Conservation (phyloP, 192 early-diverging fungal species). For the Chytriomyces confervae region DNA sequence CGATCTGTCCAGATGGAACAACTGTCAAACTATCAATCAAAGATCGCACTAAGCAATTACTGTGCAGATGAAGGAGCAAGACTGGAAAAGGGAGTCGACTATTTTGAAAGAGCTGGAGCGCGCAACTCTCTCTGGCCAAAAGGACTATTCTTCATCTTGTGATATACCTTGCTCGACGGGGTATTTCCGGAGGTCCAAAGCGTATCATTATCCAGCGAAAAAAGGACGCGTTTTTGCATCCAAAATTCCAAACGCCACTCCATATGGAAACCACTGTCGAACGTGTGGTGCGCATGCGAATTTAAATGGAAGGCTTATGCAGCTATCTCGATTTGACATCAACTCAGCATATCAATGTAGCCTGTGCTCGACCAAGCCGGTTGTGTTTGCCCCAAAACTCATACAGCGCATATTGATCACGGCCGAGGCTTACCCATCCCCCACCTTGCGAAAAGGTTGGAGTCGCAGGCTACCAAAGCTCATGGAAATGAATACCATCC, state of each 20-base stretch:
- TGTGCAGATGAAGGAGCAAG: not conserved
- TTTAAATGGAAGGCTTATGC: constrained; percentile 11
- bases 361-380: constrained; percentile 51
- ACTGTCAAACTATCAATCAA: not conserved
- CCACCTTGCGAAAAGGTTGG: constrained; percentile 80
- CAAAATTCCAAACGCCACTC: not conserved
- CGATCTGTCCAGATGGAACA: not conserved
- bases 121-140: constrained; percentile 75
- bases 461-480: constrained; percentile 77
- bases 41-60: not conserved
- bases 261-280: constrained; percentile 10
- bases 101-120: constrained; percentile 35
- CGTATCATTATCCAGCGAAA: constrained; percentile 32
- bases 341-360: constrained; percentile 10
- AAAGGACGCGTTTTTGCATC: constrained; percentile 7
- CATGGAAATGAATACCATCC: constrained; percentile 70
- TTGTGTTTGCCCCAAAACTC: constrained; percentile 74
- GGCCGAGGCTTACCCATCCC: constrained; percentile 80
- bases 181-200: constrained; percentile 49
- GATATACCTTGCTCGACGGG: constrained; percentile 10
- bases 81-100: not conserved
- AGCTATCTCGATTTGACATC: not conserved
- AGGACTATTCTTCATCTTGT: constrained; percentile 43
- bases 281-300: constrained; percentile 9
- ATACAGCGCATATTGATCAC: constrained; percentile 90